These are phyloP conservation scores for Obba rivulosa DNA, from an alignment of 768 basidiomycete genomes.

Conservation along the genomic window DNA sequence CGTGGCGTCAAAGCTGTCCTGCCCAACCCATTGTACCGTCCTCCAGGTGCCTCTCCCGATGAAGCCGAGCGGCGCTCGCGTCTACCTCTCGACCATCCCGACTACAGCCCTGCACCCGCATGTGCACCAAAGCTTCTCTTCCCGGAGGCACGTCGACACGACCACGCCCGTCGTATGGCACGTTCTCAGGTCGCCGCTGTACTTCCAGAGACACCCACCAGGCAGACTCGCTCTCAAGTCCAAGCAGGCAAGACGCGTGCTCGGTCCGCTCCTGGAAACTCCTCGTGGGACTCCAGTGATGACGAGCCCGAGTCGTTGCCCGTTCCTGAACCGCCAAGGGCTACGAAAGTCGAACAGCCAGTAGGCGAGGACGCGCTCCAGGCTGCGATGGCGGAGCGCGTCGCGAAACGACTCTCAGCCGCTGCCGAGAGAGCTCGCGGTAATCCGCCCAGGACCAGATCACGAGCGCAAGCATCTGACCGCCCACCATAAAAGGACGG, in stretches of 20 bases:
- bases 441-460: conserved; percentile 10
- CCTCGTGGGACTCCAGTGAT: conserved; percentile 13
- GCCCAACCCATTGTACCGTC: conserved; percentile 58
- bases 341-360: too few species aligned
- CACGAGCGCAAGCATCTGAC: conserved; percentile 9
- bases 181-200: neutral
- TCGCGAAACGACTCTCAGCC: conserved; percentile 8
- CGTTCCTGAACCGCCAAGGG: neutral
- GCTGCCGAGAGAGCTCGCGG: conserved; percentile 3
- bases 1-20: conserved; percentile 61
- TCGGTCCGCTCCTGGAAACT: conserved; percentile 1
- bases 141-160: conserved; percentile 28
- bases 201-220: neutral
- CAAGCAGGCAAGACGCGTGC: conserved; percentile 3
- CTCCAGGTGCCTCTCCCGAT: conserved; percentile 18
- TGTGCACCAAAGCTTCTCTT: conserved; percentile 59
- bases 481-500: conserved; percentile 17
- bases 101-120: conserved; percentile 52
- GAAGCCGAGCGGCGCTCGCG: conserved; percentile 43
- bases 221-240: conserved; percentile 1
- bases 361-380: neutral
- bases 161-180: conserved; percentile 12
- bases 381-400: conserved; percentile 12
- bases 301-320: conserved; percentile 13
- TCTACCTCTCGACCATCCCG: conserved; percentile 58